phyloP scores from a whole-genome alignment of 805 yeast genomes.

The Zygoascus biomembranicola region DNA sequence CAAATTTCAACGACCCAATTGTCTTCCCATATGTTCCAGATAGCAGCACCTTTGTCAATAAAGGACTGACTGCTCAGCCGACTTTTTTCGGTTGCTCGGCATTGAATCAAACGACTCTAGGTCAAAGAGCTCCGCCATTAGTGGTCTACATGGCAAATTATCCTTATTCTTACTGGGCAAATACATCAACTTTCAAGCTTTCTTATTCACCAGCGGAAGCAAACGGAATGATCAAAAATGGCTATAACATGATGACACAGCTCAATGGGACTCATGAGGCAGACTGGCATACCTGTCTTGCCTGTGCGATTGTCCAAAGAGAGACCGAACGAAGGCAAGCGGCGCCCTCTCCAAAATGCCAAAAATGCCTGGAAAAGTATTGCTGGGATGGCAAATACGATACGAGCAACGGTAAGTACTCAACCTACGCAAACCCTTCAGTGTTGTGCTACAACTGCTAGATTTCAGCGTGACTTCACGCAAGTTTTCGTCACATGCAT shows the following conservation, averaged over 20 bases:
- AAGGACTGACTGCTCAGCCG: slow-evolving; percentile 27
- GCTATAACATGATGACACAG: slow-evolving; percentile 65
- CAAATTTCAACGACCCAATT: slow-evolving; percentile 1
- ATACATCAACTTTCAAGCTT: slow-evolving; percentile 64
- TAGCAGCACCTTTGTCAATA: slow-evolving; percentile 8
- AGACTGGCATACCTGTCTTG: slow-evolving; percentile 68
- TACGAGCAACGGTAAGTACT: slow-evolving; percentile 7
- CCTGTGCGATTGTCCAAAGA: slow-evolving; percentile 80
- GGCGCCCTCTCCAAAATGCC: slow-evolving; percentile 62
- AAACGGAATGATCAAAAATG: slow-evolving; percentile 57
- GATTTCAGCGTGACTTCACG: neutral
- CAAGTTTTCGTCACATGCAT: neutral
- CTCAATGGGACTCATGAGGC: slow-evolving; percentile 60
- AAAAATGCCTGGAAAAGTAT: slow-evolving; percentile 59
- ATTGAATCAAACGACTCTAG: slow-evolving; percentile 45
- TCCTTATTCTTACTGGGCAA: slow-evolving; percentile 55
- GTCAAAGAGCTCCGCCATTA: slow-evolving; percentile 51
- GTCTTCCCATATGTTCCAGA: slow-evolving; percentile 14
- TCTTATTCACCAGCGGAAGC: slow-evolving; percentile 53
- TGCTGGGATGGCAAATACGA: slow-evolving; percentile 61
- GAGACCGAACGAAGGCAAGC: slow-evolving; percentile 61
- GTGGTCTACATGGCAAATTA: slow-evolving; percentile 72
- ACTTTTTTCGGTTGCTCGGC: slow-evolving; percentile 78
- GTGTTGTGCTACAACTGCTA: neutral
- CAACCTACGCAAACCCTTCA: neutral